phyloP scores from a whole-genome alignment of 2,329 filamentous ascomycete species.

The Cordyceps farinosa region DNA sequence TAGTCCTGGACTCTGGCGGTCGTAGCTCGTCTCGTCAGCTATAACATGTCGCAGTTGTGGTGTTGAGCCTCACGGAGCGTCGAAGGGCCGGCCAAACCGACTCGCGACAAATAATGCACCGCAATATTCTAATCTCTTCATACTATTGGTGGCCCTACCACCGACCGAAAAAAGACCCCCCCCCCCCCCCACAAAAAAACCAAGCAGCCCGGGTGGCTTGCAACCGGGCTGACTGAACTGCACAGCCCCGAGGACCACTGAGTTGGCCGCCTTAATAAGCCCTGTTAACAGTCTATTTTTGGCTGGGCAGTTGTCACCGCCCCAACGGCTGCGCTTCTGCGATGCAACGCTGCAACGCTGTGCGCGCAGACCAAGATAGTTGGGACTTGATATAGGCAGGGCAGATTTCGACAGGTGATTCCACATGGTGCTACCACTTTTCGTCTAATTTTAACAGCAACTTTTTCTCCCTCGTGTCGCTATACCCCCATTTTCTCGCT shows the following conservation, averaged over 20 bases:
- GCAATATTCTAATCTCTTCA: neutral
- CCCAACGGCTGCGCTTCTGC: slow-evolving; percentile 4
- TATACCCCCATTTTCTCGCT: neutral
- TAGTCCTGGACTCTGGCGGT: too few species aligned
- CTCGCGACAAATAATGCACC: neutral
- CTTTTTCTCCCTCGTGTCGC: too few species aligned
- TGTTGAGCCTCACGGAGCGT: too few species aligned
- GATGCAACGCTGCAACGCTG: neutral
- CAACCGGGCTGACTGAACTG: neutral
- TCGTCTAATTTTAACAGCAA: neutral
- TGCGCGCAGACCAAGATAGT: neutral
- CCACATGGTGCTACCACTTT: neutral
- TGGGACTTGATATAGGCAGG: neutral
- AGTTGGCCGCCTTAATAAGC: neutral
- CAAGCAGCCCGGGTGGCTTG: neutral
- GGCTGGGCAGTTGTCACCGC: neutral
- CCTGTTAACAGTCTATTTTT: slow-evolving; percentile 1
- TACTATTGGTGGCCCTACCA: neutral
- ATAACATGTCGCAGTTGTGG: too few species aligned
- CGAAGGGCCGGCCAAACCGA: neutral
- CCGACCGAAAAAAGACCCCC: neutral
- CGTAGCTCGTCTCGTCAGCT: too few species aligned
- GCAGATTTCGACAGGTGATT: slow-evolving; percentile 7
- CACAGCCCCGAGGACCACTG: neutral
- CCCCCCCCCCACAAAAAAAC: neutral